These are phyloP conservation scores for Amphibolis antarctica DNA, from an alignment of 106 monocot species.

Conservation along the genomic window DNA sequence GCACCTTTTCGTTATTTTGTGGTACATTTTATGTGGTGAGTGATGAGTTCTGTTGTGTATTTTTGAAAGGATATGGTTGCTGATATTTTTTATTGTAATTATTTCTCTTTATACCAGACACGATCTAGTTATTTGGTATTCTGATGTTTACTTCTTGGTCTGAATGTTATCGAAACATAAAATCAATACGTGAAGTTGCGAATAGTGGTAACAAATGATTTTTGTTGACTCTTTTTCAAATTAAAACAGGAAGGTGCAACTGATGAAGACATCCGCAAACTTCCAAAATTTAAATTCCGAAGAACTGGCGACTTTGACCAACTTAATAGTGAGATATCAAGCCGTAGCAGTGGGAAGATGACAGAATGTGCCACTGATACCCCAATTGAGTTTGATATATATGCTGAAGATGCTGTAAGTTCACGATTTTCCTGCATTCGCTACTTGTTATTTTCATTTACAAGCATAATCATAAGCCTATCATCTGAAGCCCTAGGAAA, in stretches of 20 bases:
- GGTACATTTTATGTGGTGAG: no score
- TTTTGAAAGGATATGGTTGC: no score
- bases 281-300: conserved; percentile 53
- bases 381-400: conserved; percentile 40
- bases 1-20: no score
- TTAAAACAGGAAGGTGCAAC: conserved; percentile 53
- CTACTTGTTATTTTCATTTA: no score
- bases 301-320: conserved; percentile 28
- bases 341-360: conserved; percentile 38
- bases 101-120: no score
- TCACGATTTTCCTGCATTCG: neutral
- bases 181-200: neutral
- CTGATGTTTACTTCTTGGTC: no score
- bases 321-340: conserved; percentile 20
- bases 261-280: conserved; percentile 59
- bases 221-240: neutral
- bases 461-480: no score
- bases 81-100: no score
- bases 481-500: no score
- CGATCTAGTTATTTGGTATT: no score
- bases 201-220: neutral
- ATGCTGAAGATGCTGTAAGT: conserved; percentile 62
- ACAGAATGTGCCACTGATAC: conserved; percentile 37
- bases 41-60: no score
- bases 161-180: no score